phyloP scores from a whole-genome alignment of 148 eudicot genomes.

The Silene conica region DNA sequence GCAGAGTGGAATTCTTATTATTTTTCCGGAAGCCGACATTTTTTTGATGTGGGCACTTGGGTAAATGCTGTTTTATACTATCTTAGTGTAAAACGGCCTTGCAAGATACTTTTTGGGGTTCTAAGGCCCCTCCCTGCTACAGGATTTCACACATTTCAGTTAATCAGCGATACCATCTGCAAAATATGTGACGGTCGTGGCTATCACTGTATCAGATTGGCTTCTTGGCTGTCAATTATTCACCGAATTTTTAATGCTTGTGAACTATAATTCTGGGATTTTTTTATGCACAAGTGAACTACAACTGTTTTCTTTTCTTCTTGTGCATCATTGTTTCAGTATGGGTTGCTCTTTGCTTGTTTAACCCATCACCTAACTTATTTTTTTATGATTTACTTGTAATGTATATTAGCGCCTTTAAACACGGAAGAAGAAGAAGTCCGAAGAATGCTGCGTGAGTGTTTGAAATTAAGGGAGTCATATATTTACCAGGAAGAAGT shows the following conservation, averaged over 20 bases:
- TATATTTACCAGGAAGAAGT: conserved; percentile 50
- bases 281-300: neutral
- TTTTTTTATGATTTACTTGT: conserved; percentile 13
- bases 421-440: conserved; percentile 79
- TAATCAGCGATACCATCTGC: too few relatives aligned
- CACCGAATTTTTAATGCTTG: neutral
- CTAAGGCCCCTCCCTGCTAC: too few relatives aligned
- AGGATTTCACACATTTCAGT: too few relatives aligned
- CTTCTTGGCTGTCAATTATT: neutral
- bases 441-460: conserved; percentile 66
- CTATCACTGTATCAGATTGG: too few relatives aligned
- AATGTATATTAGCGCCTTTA: conserved; percentile 42
- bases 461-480: conserved; percentile 60
- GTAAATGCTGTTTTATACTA: too few relatives aligned
- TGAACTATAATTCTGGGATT: too few relatives aligned
- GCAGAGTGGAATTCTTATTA: too few relatives aligned
- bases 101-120: too few relatives aligned
- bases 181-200: too few relatives aligned
- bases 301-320: neutral
- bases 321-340: conserved; percentile 4
- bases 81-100: too few relatives aligned
- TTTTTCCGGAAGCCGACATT: too few relatives aligned
- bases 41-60: too few relatives aligned
- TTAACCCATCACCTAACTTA: neutral
- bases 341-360: neutral